phyloP scores from a whole-genome alignment of 345 rosid species.

The Bruguiera sexangula region DNA sequence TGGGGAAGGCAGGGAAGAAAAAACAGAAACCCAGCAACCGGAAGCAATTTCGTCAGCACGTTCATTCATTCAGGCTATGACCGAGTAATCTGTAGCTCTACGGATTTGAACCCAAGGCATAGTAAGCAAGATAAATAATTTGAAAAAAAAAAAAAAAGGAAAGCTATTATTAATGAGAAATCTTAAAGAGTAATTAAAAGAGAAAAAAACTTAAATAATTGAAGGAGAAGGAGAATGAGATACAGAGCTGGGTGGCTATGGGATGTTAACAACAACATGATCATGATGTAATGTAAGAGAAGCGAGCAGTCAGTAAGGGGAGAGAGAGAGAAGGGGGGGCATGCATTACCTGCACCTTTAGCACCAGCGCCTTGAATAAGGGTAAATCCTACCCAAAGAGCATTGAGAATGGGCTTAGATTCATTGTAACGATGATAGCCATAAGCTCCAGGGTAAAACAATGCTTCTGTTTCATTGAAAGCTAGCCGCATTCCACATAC shows the following conservation, averaged over 20 bases:
- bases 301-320: not conserved
- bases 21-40: slow-evolving; percentile 6
- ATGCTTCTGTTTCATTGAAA: slow-evolving; percentile 56
- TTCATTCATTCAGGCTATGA: not conserved
- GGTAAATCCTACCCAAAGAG: slow-evolving; percentile 80
- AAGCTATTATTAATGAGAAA: slow-evolving; percentile 3
- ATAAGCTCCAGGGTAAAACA: slow-evolving; percentile 38
- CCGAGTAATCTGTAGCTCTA: not conserved
- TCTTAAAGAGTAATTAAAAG: not conserved
- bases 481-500: slow-evolving; percentile 27
- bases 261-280: no score
- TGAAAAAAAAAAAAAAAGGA: not conserved
- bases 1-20: not conserved
- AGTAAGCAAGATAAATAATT: not conserved
- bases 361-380: slow-evolving; percentile 70
- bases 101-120: not conserved
- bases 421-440: slow-evolving; percentile 12
- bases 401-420: slow-evolving; percentile 29
- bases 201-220: no score
- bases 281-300: no score
- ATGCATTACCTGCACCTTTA: slow-evolving; percentile 67
- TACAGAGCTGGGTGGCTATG: no score
- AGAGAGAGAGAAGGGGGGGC: slow-evolving; percentile 7
- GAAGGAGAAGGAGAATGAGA: no score
- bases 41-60: not conserved